Percentiles rank a stretch among this genome's conserved stretches.
phyloP scores from a whole-genome alignment of 2,329 filamentous ascomycete genomes.

The Laburnicola sp. region DNA sequence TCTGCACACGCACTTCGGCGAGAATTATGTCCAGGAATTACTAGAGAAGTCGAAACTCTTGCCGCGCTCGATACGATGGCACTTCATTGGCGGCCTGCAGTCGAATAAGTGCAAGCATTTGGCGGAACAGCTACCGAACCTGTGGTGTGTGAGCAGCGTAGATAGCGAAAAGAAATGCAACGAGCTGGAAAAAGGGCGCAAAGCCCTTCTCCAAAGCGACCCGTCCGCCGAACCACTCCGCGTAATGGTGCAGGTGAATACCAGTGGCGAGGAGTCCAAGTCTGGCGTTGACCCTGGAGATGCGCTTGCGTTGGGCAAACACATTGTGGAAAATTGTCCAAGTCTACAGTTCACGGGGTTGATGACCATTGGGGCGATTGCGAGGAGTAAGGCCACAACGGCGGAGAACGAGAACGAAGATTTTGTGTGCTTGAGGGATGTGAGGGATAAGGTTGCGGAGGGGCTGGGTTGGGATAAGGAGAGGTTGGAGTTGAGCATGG shows the following conservation, averaged over 20 bases:
- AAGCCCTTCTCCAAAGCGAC: conserved; percentile 53
- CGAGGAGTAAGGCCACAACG: conserved; percentile 72
- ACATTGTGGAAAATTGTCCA: conserved; percentile 71
- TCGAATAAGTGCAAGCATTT: conserved; percentile 90
- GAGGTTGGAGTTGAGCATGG: conserved; percentile 91
- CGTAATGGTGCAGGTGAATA: conserved; percentile 94
- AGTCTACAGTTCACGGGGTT: conserved; percentile 75
- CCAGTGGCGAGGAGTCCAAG: conserved; percentile 83
- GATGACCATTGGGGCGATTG: conserved; percentile 98
- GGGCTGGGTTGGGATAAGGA: conserved; percentile 60
- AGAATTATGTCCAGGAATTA: conserved; percentile 87
- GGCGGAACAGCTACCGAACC: conserved; percentile 78
- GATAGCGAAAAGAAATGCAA: conserved; percentile 86
- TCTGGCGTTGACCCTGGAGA: conserved; percentile 74
- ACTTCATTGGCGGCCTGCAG: conserved; percentile 94
- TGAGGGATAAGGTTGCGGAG: conserved; percentile 69
- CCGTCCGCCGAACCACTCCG: conserved; percentile 55
- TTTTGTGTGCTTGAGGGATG: conserved; percentile 69
- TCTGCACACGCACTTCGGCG: conserved; percentile 79
- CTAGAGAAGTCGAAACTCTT: conserved; percentile 81
- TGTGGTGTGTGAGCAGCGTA: conserved; percentile 90
- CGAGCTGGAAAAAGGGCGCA: conserved; percentile 75
- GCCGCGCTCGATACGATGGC: conserved; percentile 79
- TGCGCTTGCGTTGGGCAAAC: conserved; percentile 66
- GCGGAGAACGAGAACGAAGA: conserved; percentile 87